Percentiles rank a stretch among this genome's conserved stretches.
Evolutionary conservation across 352 stramenopile genomes (phyloP).

Genomic region (Blastocystis sp.): DNA sequence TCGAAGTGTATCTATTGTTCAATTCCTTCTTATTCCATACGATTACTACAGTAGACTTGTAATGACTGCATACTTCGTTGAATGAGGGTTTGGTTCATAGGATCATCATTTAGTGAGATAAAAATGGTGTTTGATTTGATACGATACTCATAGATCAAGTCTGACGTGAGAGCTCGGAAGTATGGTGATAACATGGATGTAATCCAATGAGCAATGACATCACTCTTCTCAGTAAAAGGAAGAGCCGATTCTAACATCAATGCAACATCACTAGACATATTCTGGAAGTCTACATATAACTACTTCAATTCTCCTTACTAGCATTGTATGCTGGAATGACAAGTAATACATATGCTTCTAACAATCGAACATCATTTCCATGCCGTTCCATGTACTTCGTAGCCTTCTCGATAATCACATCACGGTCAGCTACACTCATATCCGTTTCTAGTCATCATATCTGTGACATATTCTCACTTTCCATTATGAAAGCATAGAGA

Average conservation of each 20-base stretch:
- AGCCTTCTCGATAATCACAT: constrained; percentile 18
- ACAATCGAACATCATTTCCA: not conserved
- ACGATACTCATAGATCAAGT: not conserved
- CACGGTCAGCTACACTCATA: not conserved
- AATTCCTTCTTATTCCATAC: not conserved
- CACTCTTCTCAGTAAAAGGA: not conserved
- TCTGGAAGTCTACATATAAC: not conserved
- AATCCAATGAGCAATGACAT: constrained; percentile 16
- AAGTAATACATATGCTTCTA: constrained; percentile 48
- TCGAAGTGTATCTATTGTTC: not conserved
- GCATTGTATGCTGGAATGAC: constrained; percentile 40
- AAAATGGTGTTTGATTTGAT: constrained; percentile 1
- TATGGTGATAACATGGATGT: constrained; percentile 13
- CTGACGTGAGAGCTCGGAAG: not conserved
- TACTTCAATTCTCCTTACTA: not conserved
- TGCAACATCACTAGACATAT: not conserved
- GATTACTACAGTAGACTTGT: constrained; percentile 8
- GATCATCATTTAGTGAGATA: constrained; percentile 37
- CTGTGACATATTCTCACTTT: not conserved
- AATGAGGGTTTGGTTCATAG: not conserved
- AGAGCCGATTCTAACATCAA: constrained; percentile 6
- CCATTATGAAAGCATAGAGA: constrained; percentile 35
- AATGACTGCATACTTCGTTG: not conserved
- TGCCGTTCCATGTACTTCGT: constrained; percentile 29
- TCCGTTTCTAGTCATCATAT: not conserved